phyloP scores from a whole-genome alignment of 2,329 filamentous ascomycete species.

The Elsinoe fawcettii region DNA sequence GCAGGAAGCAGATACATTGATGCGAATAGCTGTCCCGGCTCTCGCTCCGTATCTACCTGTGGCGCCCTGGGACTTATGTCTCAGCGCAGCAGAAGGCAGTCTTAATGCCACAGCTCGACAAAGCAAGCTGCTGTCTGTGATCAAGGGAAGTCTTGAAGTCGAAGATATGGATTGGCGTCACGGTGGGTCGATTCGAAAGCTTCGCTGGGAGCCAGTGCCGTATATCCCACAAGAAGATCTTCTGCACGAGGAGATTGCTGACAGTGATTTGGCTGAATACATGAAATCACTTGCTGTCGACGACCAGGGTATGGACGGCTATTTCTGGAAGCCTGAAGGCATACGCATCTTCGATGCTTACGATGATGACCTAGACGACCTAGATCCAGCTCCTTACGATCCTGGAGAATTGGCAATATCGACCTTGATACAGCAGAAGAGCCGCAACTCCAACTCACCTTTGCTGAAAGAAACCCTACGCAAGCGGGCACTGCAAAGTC shows the following conservation, averaged over 20 bases:
- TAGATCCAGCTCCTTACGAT: slow-evolving; percentile 17
- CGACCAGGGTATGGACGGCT: slow-evolving; percentile 32
- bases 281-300: slow-evolving; percentile 29
- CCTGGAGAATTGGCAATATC: not conserved
- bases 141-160: not conserved
- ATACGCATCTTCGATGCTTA: slow-evolving; percentile 38
- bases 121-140: not conserved
- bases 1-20: slow-evolving; percentile 40
- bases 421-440: slow-evolving; percentile 17
- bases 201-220: slow-evolving; percentile 13
- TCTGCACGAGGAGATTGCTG: slow-evolving; percentile 34
- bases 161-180: not conserved
- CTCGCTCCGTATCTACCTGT: slow-evolving; percentile 37
- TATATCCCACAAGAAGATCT: not conserved
- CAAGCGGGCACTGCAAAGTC: not conserved
- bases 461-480: slow-evolving; percentile 19
- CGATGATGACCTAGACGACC: slow-evolving; percentile 33
- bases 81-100: not conserved
- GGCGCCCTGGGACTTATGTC: slow-evolving; percentile 42
- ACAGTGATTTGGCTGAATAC: slow-evolving; percentile 32
- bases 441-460: slow-evolving; percentile 22
- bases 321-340: slow-evolving; percentile 43
- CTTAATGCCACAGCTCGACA: not conserved
- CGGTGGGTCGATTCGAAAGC: not conserved
- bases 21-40: slow-evolving; percentile 42